Evolutionary conservation across 805 yeast genomes (phyloP), one percentile per base, ranked within the genome.

Genomic region (Tetrapisispora phaffii): DNA sequence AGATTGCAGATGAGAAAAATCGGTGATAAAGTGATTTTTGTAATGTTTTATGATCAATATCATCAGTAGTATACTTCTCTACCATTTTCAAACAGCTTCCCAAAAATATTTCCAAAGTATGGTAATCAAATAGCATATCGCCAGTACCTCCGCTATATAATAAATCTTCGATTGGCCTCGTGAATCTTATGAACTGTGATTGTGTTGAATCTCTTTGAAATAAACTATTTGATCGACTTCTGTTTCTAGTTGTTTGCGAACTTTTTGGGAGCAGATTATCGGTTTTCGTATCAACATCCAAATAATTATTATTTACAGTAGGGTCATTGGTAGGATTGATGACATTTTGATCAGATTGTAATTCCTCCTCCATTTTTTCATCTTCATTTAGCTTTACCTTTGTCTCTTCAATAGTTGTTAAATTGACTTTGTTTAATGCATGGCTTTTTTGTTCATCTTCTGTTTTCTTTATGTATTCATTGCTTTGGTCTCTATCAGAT

Each of bases 1-100:
- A 67, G 35, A 83, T 56, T 8, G 65, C 60, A 50, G 77, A 74
- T 26, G 79, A 71, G 51, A 83, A 71, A 50, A 79, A 71, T 42
- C 73, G 75, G 49, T 76, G 65, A 57, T 81, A 85, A 9, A 80
- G 63, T 4, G 76, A 69, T 44, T 69, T 69, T 42, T 69, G 70
- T 34, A 75, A 54, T 1, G 61, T 44, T 13, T 53, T 42, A 41
- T 55, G 52, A 41, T 59, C 55, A 2, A 68, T 66, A 3, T 54
- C 52, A 13, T 61, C 57, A 39, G 50, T 46, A 1, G 59, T 56
- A 19, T 45, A 24, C n/a, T 44, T 45, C n/a, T 62, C 59, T 8
- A 66, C 54, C 10, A 57, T 46, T 31, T 56, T 54, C 15, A 67
- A 55, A 44, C 65, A 66, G 19, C 61, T 58, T 20, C 52, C 49